Evolutionary conservation across 2,329 filamentous ascomycete genomes (phyloP), one percentile per base, ranked within the genome.

Genomic region (Capronia epimyces): DNA sequence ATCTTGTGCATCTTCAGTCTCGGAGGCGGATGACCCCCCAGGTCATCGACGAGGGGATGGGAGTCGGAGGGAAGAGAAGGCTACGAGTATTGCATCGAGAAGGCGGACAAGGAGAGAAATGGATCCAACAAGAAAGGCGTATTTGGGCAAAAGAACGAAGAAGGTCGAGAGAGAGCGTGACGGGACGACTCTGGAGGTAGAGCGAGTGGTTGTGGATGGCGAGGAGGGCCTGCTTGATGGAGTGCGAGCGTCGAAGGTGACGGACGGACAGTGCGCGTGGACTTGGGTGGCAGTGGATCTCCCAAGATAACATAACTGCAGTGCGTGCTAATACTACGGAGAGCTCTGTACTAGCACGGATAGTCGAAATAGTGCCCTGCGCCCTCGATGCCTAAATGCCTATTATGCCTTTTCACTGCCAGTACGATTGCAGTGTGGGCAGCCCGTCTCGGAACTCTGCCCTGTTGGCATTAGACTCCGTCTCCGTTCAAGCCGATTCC

Each of bases 1-100:
- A 84, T 82, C 70, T 82, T 83, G 72, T 83, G 81, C 81, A 83
- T 84, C 66, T 63, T 71, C 53, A 81, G 83, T 83, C 66, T 63
- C 70, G 51, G 45, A 24, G 20, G 27, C 39, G 55, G 54, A 56
- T 42, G 53, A 49, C 56, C 56, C 60, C 55, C 59, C 53, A 61
- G 48, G 57, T 60, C 56, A 59, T 61, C 57, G 57, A 59, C 57
- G 59, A 50, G 43, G 42, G 42, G 49, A 49, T 42, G 46, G 43
- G 44, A 56, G 49, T 41, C 43, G 43, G 37, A 55, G 31, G 44
- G 45, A 49, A 39, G 34, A 40, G 34, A 41, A 21, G 34, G 34
- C 54, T 55, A 57, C 46, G 51, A 43, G 53, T 52, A 48, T 46
- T 55, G 57, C 57, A 59, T 59, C 21, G 52, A 57, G 52, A 43